Evolutionary conservation across 108 stramenopile genomes (phyloP).

Genomic region (Skeletonema costatum): DNA sequence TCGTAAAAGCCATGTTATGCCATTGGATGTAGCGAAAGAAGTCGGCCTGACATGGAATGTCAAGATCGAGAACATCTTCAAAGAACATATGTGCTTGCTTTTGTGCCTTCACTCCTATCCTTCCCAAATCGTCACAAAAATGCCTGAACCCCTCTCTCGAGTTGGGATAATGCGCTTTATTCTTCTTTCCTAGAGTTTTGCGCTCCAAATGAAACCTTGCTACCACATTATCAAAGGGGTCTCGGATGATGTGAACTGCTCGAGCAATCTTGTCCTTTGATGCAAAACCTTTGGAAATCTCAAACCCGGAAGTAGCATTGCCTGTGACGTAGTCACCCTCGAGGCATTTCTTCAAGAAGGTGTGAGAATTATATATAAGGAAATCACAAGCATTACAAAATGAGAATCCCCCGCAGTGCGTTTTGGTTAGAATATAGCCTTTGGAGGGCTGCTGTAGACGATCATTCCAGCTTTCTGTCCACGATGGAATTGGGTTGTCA

Average conservation of each 20-base stretch:
- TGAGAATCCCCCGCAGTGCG: constrained; percentile 74
- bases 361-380: constrained; percentile 46
- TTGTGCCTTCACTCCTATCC: background rate
- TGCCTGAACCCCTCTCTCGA: constrained; percentile 23
- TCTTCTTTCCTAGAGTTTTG: constrained; percentile 22
- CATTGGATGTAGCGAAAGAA: constrained; percentile 23
- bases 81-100: constrained; percentile 8
- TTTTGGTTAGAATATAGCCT: constrained; percentile 65
- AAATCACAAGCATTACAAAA: constrained; percentile 42
- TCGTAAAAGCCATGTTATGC: constrained; percentile 16
- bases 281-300: background rate
- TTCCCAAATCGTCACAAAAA: constrained; percentile 27
- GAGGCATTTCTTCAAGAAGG: constrained; percentile 35
- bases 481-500: constrained; percentile 26
- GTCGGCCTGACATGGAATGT: constrained; percentile 15
- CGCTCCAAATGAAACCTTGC: constrained; percentile 70
- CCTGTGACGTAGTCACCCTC: background rate
- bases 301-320: background rate
- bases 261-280: constrained; percentile 47
- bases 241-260: constrained; percentile 69
- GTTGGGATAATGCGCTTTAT: constrained; percentile 5
- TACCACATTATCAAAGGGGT: constrained; percentile 75
- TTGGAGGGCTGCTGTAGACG: background rate
- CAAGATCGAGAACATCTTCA: background rate
- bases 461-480: background rate